Conservation (phyloP, 1,284 basidiomycete genomes). For the Rhizopogon parksii region DNA sequence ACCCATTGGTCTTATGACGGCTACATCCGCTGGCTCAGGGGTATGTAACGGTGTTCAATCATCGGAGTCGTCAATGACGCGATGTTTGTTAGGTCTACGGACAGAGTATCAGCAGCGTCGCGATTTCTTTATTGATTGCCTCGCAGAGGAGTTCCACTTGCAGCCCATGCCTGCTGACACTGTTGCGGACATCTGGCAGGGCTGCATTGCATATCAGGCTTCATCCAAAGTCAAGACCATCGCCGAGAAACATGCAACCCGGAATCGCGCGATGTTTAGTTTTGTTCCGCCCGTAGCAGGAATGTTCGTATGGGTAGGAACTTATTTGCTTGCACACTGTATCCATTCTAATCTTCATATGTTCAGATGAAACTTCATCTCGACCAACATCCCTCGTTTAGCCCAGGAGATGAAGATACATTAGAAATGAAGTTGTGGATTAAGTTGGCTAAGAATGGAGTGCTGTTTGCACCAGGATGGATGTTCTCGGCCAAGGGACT, state of each 20-base stretch:
- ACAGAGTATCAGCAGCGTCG: slow-evolving; percentile 34
- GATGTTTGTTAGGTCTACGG: slow-evolving; percentile 3
- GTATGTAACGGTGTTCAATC: slow-evolving; percentile 25
- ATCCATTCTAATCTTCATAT: slow-evolving; percentile 2
- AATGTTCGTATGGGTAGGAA: slow-evolving; percentile 62
- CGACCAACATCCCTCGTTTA: slow-evolving; percentile 48
- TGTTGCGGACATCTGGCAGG: slow-evolving; percentile 32
- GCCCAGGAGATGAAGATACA: slow-evolving; percentile 32
- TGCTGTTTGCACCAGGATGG: slow-evolving; percentile 54
- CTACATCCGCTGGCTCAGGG: slow-evolving; percentile 72
- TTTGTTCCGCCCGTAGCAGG: slow-evolving; percentile 67
- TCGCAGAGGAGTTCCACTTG: slow-evolving; percentile 48
- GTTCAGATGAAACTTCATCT: slow-evolving; percentile 58
- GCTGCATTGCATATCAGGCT: slow-evolving; percentile 38
- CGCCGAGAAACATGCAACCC: slow-evolving; percentile 36
- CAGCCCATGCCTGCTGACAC: slow-evolving; percentile 20
- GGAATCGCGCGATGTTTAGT: slow-evolving; percentile 42
- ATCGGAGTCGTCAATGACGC: slow-evolving; percentile 38
- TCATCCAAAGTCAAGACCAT: slow-evolving; percentile 28
- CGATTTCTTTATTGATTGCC: slow-evolving; percentile 54
- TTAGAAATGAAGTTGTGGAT: slow-evolving; percentile 53
- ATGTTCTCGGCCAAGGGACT: slow-evolving; percentile 45
- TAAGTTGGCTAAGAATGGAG: slow-evolving; percentile 50
- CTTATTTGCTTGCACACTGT: neutral
- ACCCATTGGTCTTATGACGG: slow-evolving; percentile 63